phyloP scores from a whole-genome alignment of 2,329 filamentous ascomycete species.

The Penicillium crustosum region DNA sequence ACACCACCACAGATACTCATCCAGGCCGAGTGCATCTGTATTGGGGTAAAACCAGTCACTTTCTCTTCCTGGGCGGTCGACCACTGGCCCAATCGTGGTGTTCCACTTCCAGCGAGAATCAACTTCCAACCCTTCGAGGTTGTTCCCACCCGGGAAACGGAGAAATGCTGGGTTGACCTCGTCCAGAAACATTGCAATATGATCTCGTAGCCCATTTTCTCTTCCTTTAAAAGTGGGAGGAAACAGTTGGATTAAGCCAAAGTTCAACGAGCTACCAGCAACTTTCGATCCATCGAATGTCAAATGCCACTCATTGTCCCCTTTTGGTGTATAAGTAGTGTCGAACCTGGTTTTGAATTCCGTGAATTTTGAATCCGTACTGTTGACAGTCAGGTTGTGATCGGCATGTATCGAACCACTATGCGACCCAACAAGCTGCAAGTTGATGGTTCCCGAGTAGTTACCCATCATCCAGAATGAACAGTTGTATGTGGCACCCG shows the following conservation, averaged over 20 bases:
- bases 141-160: slow-evolving; percentile 66
- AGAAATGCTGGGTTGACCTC: slow-evolving; percentile 59
- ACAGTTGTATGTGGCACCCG: slow-evolving; percentile 27
- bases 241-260: slow-evolving; percentile 30
- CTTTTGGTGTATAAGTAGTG: slow-evolving; percentile 22
- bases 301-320: slow-evolving; percentile 32
- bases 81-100: slow-evolving; percentile 43
- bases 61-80: slow-evolving; percentile 53
- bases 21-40: slow-evolving; percentile 59
- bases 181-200: slow-evolving; percentile 56
- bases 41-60: slow-evolving; percentile 61
- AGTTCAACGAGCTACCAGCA: slow-evolving; percentile 23
- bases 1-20: slow-evolving; percentile 63
- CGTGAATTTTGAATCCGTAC: slow-evolving; percentile 19
- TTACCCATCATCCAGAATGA: slow-evolving; percentile 36
- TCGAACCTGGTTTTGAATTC: slow-evolving; percentile 26
- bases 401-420: slow-evolving; percentile 28
- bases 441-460: slow-evolving; percentile 27
- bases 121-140: slow-evolving; percentile 45
- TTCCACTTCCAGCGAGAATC: slow-evolving; percentile 44
- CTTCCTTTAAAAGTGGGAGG: slow-evolving; percentile 30
- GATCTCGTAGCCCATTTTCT: slow-evolving; percentile 57
- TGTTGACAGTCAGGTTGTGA: slow-evolving; percentile 30
- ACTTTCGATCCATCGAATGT: slow-evolving; percentile 27
- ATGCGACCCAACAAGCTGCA: slow-evolving; percentile 28